Percentiles rank a stretch among this genome's conserved stretches.
Conservation (phyloP, 495 filamentous ascomycete genomes). For the Astrocystis sublimbata region DNA sequence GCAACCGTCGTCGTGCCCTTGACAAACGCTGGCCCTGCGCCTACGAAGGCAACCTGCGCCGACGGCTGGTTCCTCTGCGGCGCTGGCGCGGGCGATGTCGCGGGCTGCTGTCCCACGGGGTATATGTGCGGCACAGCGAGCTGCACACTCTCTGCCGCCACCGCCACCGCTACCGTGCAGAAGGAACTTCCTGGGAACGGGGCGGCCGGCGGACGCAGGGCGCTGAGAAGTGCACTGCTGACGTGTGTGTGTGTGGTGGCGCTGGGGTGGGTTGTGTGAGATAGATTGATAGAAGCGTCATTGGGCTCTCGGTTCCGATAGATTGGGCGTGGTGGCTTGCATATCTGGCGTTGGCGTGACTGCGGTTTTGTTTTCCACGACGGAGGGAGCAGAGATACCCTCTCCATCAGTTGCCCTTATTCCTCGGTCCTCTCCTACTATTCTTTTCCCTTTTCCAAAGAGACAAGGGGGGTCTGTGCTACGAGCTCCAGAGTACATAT, state of each 20-base stretch:
- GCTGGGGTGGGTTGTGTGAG: conserved; percentile 6
- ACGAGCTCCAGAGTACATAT: too few relatives aligned
- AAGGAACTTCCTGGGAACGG: conserved; percentile 53
- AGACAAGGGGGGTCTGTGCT: too few relatives aligned
- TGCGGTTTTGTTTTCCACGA: too few relatives aligned
- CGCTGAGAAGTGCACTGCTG: not conserved
- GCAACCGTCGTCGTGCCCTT: conserved; percentile 68
- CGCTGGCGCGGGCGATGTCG: conserved; percentile 50
- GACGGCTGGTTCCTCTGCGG: conserved; percentile 75
- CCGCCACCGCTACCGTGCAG: conserved; percentile 55
- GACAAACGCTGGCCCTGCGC: conserved; percentile 38
- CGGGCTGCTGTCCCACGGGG: conserved; percentile 79
- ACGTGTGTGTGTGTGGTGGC: not conserved
- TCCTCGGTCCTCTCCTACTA: too few relatives aligned
- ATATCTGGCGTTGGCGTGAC: not conserved
- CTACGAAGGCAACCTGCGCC: conserved; percentile 57
- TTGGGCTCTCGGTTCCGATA: too few relatives aligned
- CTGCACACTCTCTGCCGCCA: conserved; percentile 56
- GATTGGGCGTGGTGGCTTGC: too few relatives aligned
- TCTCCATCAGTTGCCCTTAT: too few relatives aligned
- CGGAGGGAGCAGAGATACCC: not conserved
- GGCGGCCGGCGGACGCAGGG: conserved; percentile 2
- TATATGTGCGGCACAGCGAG: conserved; percentile 69
- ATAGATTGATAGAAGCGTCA: too few relatives aligned
- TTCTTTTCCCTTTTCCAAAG: too few relatives aligned